These are phyloP conservation scores for Xylaria grammica DNA, from an alignment of 495 filamentous ascomycete species.

Conservation along the genomic window DNA sequence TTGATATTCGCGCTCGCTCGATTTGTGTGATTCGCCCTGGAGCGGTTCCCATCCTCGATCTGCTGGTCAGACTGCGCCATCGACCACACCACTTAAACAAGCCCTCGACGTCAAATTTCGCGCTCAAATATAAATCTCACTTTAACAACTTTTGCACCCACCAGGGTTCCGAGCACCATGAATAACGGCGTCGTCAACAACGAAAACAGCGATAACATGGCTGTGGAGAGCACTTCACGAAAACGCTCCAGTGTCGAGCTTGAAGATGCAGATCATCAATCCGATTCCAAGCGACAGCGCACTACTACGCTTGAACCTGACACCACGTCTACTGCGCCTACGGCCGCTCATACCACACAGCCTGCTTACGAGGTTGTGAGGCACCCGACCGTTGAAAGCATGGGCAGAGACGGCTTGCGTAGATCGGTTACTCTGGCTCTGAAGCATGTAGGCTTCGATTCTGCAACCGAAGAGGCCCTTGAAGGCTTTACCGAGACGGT, in stretches of 20 bases:
- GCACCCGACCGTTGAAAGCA: conserved; percentile 34
- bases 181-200: not conserved
- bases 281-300: conserved; percentile 41
- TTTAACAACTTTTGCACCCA: not conserved
- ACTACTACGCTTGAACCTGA: conserved; percentile 21
- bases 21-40: no score
- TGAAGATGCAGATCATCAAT: conserved; percentile 25
- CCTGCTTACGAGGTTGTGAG: conserved; percentile 17
- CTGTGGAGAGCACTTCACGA: conserved; percentile 19
- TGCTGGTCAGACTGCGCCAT: not conserved
- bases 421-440: conserved; percentile 46
- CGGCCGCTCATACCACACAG: not conserved
- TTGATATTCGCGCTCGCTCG: no score
- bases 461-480: conserved; percentile 45
- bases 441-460: conserved; percentile 49
- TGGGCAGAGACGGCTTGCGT: conserved; percentile 44
- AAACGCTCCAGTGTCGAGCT: conserved; percentile 29
- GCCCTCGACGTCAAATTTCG: not conserved
- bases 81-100: not conserved
- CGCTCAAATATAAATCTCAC: no score
- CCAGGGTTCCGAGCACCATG: not conserved
- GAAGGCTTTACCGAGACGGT: conserved; percentile 46
- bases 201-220: not conserved
- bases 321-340: not conserved
- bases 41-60: no score